Evolutionary conservation across 2,329 filamentous ascomycete species (phyloP).

Genomic region (Chrysoporthe austroafricana): DNA sequence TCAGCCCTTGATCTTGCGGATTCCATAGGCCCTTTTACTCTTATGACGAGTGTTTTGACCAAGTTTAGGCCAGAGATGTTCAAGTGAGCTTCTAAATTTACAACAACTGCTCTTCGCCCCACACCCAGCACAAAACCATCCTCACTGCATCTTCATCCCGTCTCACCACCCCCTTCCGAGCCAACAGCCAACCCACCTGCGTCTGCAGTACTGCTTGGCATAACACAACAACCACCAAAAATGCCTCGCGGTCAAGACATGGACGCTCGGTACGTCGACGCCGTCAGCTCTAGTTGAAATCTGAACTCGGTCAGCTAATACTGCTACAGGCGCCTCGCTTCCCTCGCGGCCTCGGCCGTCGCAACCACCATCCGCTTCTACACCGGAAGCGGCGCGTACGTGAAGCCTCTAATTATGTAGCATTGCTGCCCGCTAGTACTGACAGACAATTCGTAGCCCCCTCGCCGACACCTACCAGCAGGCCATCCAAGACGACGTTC

Average conservation of each 20-base stretch:
- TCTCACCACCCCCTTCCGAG: background rate
- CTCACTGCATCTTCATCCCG: background rate
- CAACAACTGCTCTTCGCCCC: background rate
- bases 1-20: too few relatives aligned
- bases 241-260: background rate
- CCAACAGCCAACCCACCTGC: background rate
- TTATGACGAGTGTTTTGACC: too few relatives aligned
- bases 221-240: background rate
- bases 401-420: background rate
- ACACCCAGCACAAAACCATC: background rate
- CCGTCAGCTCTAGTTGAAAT: background rate
- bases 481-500: background rate
- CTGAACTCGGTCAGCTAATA: background rate
- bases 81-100: too few relatives aligned
- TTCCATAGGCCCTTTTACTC: too few relatives aligned
- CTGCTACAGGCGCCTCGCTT: background rate
- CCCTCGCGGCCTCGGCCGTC: conserved; percentile 11
- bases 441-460: background rate
- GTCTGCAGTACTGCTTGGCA: background rate
- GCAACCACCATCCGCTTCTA: background rate
- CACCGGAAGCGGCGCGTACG: background rate
- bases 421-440: background rate
- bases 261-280: background rate
- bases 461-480: background rate
- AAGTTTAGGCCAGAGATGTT: too few relatives aligned